Evolutionary conservation across 441 rosid genomes (phyloP).

Genomic region (Syzygium malaccense): DNA sequence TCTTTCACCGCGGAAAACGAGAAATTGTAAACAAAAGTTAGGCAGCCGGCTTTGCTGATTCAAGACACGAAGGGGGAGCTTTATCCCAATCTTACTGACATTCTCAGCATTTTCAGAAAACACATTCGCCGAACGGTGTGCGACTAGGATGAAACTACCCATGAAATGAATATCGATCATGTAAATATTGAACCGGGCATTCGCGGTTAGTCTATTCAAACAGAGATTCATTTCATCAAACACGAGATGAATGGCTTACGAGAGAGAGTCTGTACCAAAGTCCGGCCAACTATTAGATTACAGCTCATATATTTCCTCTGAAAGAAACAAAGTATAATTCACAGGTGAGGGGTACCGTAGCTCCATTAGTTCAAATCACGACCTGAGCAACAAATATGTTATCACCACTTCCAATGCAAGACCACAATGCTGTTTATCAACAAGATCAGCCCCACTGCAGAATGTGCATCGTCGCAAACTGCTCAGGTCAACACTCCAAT

Average conservation of each 20-base stretch:
- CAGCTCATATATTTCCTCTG: neutral
- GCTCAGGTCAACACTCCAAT: neutral
- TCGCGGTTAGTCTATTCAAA: neutral
- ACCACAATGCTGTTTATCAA: neutral
- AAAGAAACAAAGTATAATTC: neutral
- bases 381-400: neutral
- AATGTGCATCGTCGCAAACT: neutral
- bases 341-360: neutral
- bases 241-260: neutral
- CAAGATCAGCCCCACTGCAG: neutral
- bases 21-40: neutral
- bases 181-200: neutral
- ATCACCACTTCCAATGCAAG: neutral
- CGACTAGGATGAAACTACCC: neutral
- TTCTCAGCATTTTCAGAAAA: neutral
- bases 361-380: neutral
- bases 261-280: neutral
- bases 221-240: neutral
- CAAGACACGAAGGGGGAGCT: neutral
- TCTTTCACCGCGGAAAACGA: neutral
- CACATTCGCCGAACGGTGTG: neutral
- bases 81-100: neutral
- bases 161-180: neutral
- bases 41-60: neutral
- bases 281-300: neutral